A percentile compares a stretch with the other conserved stretches of the same genome.
Evolutionary conservation across 441 rosid species (phyloP).

Genomic region (Theobroma grandiflorum): DNA sequence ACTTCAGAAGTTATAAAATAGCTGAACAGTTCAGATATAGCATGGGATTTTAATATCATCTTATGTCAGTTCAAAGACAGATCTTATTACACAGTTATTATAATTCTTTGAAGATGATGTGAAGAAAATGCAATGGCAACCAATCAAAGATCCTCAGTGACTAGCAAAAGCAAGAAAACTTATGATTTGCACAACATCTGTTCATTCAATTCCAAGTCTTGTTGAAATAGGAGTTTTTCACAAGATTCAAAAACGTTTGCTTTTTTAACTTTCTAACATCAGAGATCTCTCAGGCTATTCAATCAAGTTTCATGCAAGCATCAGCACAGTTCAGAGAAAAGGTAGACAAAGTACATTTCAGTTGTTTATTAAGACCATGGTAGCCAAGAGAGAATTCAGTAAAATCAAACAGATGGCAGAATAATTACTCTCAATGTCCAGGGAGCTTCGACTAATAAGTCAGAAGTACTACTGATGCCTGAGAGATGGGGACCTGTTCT

Average conservation of each 20-base stretch:
- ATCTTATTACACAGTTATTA: not conserved
- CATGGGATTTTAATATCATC: not conserved
- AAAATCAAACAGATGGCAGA: not conserved
- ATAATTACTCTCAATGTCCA: not conserved
- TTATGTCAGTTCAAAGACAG: not conserved
- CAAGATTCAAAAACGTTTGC: not conserved
- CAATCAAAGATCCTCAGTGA: not conserved
- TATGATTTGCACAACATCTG: not conserved
- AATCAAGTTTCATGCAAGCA: not conserved
- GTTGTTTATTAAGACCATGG: not conserved
- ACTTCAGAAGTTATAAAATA: not conserved
- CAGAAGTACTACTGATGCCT: not conserved
- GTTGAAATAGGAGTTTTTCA: not conserved
- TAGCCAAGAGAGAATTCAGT: not conserved
- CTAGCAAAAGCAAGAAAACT: slow-evolving; percentile 1
- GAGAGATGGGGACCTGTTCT: not conserved
- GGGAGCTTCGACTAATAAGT: not conserved
- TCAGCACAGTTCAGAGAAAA: not conserved
- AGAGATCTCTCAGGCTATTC: slow-evolving; percentile 7
- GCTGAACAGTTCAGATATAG: not conserved
- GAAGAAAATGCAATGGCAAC: not conserved
- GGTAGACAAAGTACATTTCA: not conserved
- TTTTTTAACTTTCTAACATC: not conserved
- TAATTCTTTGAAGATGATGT: not conserved
- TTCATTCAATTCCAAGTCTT: not conserved